Evolutionary conservation across 345 rosid species (phyloP).

Genomic region (Crucihimalaya himalaica): DNA sequence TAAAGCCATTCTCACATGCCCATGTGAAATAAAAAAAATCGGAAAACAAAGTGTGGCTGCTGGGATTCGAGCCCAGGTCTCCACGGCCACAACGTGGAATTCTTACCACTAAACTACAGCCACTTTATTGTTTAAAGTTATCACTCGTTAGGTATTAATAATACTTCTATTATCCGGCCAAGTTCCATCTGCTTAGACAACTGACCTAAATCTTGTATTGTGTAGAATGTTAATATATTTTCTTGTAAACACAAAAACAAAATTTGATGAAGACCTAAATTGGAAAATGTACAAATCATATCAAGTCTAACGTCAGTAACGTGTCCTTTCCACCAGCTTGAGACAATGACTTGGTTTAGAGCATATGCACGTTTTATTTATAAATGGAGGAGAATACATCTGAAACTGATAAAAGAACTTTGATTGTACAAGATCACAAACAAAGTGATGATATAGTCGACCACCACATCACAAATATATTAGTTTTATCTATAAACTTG

Average conservation of each 20-base stretch:
- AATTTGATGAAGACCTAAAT: not conserved
- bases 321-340: not conserved
- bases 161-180: no score
- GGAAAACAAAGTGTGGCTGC: slow-evolving; percentile 53
- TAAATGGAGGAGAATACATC: not conserved
- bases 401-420: not conserved
- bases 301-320: not conserved
- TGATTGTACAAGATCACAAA: not conserved
- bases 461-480: no score
- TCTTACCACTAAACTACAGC: slow-evolving; percentile 90
- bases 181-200: not conserved
- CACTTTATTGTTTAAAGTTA: slow-evolving; percentile 40
- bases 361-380: not conserved
- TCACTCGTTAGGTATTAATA: no score
- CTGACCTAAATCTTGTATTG: not conserved
- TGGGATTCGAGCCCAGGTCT: slow-evolving; percentile 91
- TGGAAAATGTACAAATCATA: not conserved
- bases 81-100: slow-evolving; percentile 91
- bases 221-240: not conserved
- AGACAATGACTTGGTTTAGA: not conserved
- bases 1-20: not conserved
- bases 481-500: no score
- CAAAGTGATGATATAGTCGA: not conserved
- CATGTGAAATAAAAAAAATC: not conserved
- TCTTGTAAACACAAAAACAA: not conserved